phyloP scores from a whole-genome alignment of 2,329 filamentous ascomycete genomes.

The Aureobasidium sp. region DNA sequence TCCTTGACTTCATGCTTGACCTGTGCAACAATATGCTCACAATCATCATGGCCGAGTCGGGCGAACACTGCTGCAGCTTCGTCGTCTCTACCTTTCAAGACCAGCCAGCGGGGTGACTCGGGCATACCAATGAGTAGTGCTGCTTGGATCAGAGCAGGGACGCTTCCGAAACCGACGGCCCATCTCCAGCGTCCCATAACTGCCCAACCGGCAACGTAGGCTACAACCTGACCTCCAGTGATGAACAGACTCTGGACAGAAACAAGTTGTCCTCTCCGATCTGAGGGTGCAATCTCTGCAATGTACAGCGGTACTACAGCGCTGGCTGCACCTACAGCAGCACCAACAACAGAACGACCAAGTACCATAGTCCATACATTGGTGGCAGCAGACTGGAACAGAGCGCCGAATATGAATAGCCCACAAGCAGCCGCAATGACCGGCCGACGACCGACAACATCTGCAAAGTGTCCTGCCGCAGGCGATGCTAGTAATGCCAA shows the following conservation, averaged over 20 bases:
- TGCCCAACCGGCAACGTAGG: conserved; percentile 75
- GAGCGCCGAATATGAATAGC: conserved; percentile 62
- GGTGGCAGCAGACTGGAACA: conserved; percentile 54
- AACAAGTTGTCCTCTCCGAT: conserved; percentile 68
- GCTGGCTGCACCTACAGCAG: conserved; percentile 67
- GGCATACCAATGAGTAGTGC: conserved; percentile 65
- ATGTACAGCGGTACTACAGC: conserved; percentile 68
- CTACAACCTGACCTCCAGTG: conserved; percentile 80
- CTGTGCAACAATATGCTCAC: conserved; percentile 48
- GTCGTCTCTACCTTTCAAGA: conserved; percentile 56
- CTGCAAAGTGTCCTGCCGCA: conserved; percentile 46
- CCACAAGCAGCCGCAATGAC: conserved; percentile 51
- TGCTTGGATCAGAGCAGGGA: conserved; percentile 68
- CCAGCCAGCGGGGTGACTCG: conserved; percentile 83
- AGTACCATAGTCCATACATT: conserved; percentile 59
- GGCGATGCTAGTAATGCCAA: conserved; percentile 52
- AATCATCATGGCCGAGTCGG: conserved; percentile 27
- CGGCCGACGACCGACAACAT: conserved; percentile 40
- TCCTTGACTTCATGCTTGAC: conserved; percentile 71
- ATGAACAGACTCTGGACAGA: conserved; percentile 78
- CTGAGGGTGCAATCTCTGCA: conserved; percentile 24
- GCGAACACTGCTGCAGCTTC: conserved; percentile 60
- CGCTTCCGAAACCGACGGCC: conserved; percentile 80
- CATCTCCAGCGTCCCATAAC: conserved; percentile 69
- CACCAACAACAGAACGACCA: conserved; percentile 63